Base-by-base conservation (phyloP, 257 asterid genomes). In the Solanum medicagineum region DNA sequence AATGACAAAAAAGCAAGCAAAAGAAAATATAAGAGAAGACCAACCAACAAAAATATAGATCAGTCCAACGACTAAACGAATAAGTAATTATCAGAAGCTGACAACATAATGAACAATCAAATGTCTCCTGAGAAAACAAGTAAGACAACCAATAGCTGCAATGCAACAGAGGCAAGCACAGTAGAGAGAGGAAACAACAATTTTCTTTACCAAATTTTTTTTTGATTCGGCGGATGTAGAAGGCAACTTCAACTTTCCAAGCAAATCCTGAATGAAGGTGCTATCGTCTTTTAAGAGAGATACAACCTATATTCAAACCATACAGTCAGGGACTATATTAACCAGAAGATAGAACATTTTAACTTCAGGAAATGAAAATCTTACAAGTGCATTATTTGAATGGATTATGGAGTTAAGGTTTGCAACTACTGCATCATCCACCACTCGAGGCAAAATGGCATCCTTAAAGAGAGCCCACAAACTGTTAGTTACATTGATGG, bases 271-370 rank as follows among this genome's bases (percentile, higher is more conserved):
- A 84, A 97, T 90, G 90, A 95, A 97, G 85, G 92, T 82, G 90
- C 70, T 91, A 77, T 97, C 98, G 85, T 97, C 99, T 90, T 95
- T 97, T 83, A 97, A 93, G 86, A 92, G 88, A 32, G 98, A 95
- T 83, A 95, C 93, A 84, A 97, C 97, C 99, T 97, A 87, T 87
- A 89, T 82, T 19, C 85, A 40, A 86, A 63, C 54, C 80, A 74
- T 84, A 77, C 22, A 80, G 85, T 80, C 87, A 87, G 90, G 83
- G 85, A 73, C 55, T 22, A 81, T 36, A 74, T 3, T 69, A 44
- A 85, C 86, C 57, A 65, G 65, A 36, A 59, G 85, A n/a, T 22
- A 14, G 85, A 63, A 68, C 75, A 54, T n/a, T 71, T 55, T 59
- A 84, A 79, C 49, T 79, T 15, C 65, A 29, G 65, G 10, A 49